Base-by-base conservation (phyloP, 2,329 filamentous ascomycete species). In the Monosporascus sp. region DNA sequence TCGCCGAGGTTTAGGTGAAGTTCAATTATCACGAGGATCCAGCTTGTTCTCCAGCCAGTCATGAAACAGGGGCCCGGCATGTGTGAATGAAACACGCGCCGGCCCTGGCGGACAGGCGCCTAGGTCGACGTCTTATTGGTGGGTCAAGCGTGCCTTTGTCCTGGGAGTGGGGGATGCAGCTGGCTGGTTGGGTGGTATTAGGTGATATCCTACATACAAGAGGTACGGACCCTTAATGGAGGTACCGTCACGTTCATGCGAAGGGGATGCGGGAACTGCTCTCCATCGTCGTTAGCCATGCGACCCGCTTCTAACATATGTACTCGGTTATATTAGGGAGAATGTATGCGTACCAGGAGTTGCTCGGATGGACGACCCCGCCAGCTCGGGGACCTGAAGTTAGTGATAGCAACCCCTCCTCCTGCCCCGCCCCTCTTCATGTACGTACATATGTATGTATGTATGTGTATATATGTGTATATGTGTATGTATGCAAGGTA, bases 1-100 rank as follows among this genome's bases (percentile, higher is more conserved):
- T 27, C 7, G 7, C 26, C 26, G 26, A 27, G 26, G 2, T 27
- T 27, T 27, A 27, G 26, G 26, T 27, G 26, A 27, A 8, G 26
- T 27, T 9, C 7, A 27, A 27, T 27, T 52, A 50, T 49, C 49
- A n/a, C n/a, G n/a, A n/a, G n/a, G n/a, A n/a, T n/a, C n/a, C n/a
- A n/a, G n/a, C n/a, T n/a, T n/a, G n/a, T 49, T 52, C 46, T 19
- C 49, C 38, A 53, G 48, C 63, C 59, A 62, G 58, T 65, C 53
- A 64, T 66, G 65, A 67, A 67, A 67, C 65, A 56, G 50, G 50
- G 61, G 26, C 26, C 26, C 57, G 60, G 59, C 56, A 58, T 57
- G 55, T 36, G 44, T 49, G 49, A 47, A 51, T 62, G 61, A 68
- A 68, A 69, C 65, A 62, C 58, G 62, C 61, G 63, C 66, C 56